A percentile compares a stretch with the other conserved stretches of the same genome.
phyloP scores from a whole-genome alignment of 2,329 filamentous ascomycete species.

The Stylonectria norvegica region DNA sequence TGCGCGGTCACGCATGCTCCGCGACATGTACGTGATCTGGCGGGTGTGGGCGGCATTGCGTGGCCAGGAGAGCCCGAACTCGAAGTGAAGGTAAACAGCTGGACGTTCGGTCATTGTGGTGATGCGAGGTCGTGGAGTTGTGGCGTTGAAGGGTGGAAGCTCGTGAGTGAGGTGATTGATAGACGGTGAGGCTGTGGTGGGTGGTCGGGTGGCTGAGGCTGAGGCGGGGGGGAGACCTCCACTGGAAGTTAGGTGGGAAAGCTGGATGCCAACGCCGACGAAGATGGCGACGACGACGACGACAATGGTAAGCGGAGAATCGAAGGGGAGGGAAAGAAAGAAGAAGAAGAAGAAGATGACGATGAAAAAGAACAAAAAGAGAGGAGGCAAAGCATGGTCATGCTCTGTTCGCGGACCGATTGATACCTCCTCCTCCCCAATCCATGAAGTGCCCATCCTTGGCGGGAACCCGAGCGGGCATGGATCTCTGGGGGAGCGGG shows the following conservation, averaged over 20 bases:
- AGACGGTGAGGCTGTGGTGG: no score
- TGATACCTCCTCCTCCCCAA: no score
- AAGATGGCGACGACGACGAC: neutral
- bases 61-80: constrained; percentile 51
- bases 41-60: constrained; percentile 42
- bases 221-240: no score
- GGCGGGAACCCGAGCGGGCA: no score
- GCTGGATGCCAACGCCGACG: neutral
- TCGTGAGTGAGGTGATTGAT: neutral
- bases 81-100: constrained; percentile 47
- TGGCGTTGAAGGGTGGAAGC: neutral
- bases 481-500: no score
- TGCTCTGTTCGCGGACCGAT: no score
- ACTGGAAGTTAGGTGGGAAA: no score
- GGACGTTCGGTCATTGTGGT: constrained; percentile 27
- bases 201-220: no score
- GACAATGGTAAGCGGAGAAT: neutral
- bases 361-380: neutral
- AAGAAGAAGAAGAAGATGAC: neutral
- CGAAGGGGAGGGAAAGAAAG: neutral
- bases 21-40: constrained; percentile 46
- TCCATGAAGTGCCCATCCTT: no score
- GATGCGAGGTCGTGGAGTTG: neutral
- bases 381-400: no score
- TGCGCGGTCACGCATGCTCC: constrained; percentile 40